A percentile compares a stretch with the other conserved stretches of the same genome.
Conservation (phyloP, 164 flowering plant species). For the Chimonanthus praecox region DNA sequence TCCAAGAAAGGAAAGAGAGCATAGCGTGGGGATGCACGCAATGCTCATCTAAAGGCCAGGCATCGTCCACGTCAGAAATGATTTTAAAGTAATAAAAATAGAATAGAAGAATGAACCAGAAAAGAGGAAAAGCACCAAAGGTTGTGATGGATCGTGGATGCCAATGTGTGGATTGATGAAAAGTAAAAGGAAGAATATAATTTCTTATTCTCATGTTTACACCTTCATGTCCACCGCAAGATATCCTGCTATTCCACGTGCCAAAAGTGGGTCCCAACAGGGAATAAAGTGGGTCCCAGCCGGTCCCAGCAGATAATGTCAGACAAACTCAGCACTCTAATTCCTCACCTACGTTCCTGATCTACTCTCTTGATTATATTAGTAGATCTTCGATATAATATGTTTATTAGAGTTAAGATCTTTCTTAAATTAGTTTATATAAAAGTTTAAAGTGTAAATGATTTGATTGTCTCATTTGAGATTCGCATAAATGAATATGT, state of each 20-base stretch:
- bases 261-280: conserved; percentile 11
- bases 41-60: conserved; percentile 1
- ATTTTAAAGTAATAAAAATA: too few relatives aligned
- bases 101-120: conserved; percentile 8
- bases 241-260: conserved; percentile 12
- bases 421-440: too few relatives aligned
- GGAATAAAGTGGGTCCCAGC: too few relatives aligned
- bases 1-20: background rate
- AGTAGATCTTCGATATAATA: too few relatives aligned
- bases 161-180: conserved; percentile 7
- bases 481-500: too few relatives aligned
- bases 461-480: too few relatives aligned
- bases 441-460: too few relatives aligned
- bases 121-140: conserved; percentile 13
- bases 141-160: background rate
- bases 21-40: background rate
- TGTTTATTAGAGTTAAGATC: too few relatives aligned
- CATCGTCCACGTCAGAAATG: background rate
- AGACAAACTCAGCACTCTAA: too few relatives aligned
- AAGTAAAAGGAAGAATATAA: conserved; percentile 2
- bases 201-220: background rate
- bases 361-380: too few relatives aligned
- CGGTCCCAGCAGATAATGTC: too few relatives aligned
- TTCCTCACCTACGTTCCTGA: too few relatives aligned
- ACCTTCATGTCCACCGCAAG: conserved; percentile 7